phyloP scores from a whole-genome alignment of 305 asterid genomes.

The Solanum aculeatissimum region DNA sequence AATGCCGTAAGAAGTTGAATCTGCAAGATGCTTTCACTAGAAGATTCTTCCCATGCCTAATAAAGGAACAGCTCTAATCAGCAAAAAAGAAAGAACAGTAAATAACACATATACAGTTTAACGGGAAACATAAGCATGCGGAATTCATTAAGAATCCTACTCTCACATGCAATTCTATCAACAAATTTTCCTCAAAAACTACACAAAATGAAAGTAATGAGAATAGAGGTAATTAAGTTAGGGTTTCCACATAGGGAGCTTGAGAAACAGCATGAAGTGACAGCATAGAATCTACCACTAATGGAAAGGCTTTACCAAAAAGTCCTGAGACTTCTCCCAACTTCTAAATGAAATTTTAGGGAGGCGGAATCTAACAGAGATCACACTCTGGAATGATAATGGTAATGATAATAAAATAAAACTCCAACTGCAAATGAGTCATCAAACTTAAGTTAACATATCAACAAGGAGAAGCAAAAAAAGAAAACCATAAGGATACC shows the following conservation, averaged over 20 bases:
- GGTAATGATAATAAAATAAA: background rate
- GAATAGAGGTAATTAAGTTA: background rate
- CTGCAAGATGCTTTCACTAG: constrained; percentile 95
- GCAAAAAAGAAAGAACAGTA: background rate
- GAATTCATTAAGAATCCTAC: background rate
- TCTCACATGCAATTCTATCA: background rate
- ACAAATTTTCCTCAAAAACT: background rate
- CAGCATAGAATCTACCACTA: background rate
- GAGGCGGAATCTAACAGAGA: background rate
- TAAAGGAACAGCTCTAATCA: constrained; percentile 1
- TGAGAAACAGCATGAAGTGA: background rate
- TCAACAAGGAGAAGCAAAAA: background rate
- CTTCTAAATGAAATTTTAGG: background rate
- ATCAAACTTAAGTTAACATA: background rate
- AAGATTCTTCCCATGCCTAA: constrained; percentile 95
- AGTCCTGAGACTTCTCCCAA: background rate
- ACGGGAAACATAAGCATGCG: background rate
- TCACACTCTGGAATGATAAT: background rate
- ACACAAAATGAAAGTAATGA: background rate
- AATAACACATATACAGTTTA: background rate
- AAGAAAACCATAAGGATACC: constrained; percentile 29
- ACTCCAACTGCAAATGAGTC: background rate
- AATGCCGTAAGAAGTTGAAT: constrained; percentile 95
- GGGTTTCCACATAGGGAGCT: background rate
- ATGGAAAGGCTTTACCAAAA: background rate